Evolutionary conservation across 2,329 filamentous ascomycete species (phyloP).

Genomic region (Cercospora sp.): DNA sequence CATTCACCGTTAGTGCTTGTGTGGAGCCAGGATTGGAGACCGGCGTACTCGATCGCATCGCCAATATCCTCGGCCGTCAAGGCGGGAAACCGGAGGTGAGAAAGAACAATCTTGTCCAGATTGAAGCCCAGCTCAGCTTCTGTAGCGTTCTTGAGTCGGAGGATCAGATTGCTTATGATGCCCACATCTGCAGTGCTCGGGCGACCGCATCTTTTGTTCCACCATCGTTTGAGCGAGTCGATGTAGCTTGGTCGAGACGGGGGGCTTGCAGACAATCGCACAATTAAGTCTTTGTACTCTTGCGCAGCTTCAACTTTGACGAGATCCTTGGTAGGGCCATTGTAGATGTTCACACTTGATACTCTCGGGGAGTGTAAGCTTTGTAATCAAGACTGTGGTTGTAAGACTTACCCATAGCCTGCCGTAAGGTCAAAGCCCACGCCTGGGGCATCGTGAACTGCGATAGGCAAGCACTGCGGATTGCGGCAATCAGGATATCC

Average conservation of each 20-base stretch:
- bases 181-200: not conserved
- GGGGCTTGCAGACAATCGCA: not conserved
- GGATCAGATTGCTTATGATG: not conserved
- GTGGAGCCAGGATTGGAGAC: not conserved
- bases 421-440: slow-evolving; percentile 1
- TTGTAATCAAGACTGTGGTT: not conserved
- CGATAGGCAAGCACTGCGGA: not conserved
- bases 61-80: not conserved
- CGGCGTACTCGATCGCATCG: not conserved
- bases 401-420: not conserved
- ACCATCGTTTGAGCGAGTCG: not conserved
- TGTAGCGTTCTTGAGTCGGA: not conserved
- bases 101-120: not conserved
- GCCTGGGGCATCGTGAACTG: not conserved
- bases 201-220: not conserved
- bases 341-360: not conserved
- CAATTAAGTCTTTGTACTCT: slow-evolving; percentile 1
- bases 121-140: not conserved
- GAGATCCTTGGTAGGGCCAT: not conserved
- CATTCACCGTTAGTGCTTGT: not conserved
- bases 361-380: not conserved
- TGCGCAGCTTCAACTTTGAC: slow-evolving; percentile 1
- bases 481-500: not conserved
- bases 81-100: not conserved
- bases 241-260: not conserved